A percentile compares a stretch with the other conserved stretches of the same genome.
Evolutionary conservation across 805 yeast species (phyloP).

Genomic region (Wickerhamomyces queroliae): DNA sequence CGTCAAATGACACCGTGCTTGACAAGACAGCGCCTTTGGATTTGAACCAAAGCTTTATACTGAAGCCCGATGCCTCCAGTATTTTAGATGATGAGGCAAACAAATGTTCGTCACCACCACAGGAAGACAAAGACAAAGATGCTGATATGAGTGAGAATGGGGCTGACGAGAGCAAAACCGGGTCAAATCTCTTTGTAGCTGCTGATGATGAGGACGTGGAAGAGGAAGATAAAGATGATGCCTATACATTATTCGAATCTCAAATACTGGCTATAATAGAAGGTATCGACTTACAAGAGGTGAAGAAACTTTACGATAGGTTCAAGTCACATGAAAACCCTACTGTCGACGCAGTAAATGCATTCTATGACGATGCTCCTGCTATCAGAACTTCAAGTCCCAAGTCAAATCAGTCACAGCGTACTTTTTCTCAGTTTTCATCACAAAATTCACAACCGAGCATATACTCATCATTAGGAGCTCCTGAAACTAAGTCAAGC

Average conservation of each 20-base stretch:
- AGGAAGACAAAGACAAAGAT: not conserved
- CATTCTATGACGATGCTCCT: conserved; percentile 30
- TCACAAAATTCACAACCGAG: not conserved
- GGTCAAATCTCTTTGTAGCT: conserved; percentile 1
- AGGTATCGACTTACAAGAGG: conserved; percentile 19
- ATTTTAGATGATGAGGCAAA: not conserved
- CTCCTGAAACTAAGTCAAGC: not conserved
- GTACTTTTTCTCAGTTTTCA: not conserved
- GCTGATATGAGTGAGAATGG: not conserved
- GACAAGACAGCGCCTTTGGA: not conserved
- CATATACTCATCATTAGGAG: not conserved
- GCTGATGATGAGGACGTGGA: conserved; percentile 2
- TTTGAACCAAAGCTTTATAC: not conserved
- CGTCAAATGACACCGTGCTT: not conserved
- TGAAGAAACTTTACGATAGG: conserved; percentile 21
- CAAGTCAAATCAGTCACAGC: not conserved
- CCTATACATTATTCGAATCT: conserved; percentile 22
- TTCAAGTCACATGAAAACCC: conserved; percentile 22
- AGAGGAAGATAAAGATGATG: conserved; percentile 9
- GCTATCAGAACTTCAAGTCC: not conserved
- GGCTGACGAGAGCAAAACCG: too few species aligned
- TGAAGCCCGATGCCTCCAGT: not conserved
- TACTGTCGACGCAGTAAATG: conserved; percentile 33
- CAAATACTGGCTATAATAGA: conserved; percentile 31
- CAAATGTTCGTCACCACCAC: too few species aligned